These are phyloP conservation scores for Xylariales sp. DNA, from an alignment of 2,329 filamentous ascomycete species.

Conservation along the genomic window DNA sequence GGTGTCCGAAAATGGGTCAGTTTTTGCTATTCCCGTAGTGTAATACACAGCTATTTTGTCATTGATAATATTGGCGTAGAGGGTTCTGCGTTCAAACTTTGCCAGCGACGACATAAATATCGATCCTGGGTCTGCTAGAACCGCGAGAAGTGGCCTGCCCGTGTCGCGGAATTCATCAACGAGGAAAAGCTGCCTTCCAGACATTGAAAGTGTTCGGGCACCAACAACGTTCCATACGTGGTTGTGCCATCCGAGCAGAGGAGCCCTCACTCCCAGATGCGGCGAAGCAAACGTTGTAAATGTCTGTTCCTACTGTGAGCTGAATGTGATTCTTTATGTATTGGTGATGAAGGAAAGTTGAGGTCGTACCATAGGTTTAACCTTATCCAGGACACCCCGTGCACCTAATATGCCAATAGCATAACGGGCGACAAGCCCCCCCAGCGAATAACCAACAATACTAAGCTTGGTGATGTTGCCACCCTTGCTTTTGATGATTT, in stretches of 20 bases:
- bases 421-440: conserved; percentile 82
- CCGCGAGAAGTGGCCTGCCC: conserved; percentile 70
- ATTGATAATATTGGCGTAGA: conserved; percentile 86
- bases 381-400: conserved; percentile 71
- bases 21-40: conserved; percentile 73
- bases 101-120: conserved; percentile 80
- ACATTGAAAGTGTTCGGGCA: conserved; percentile 73
- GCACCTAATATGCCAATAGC: conserved; percentile 79
- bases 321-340: no score
- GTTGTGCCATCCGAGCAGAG: conserved; percentile 61
- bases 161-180: conserved; percentile 84
- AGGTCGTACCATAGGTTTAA: conserved; percentile 67
- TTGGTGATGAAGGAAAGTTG: no score
- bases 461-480: conserved; percentile 77
- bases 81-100: conserved; percentile 68
- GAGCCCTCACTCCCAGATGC: conserved; percentile 71
- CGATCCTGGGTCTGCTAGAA: conserved; percentile 77
- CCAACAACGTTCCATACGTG: conserved; percentile 80
- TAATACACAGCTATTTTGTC: conserved; percentile 80
- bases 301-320: conserved; percentile 51
- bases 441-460: conserved; percentile 84
- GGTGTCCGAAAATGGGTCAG: conserved; percentile 70
- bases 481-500: conserved; percentile 53
- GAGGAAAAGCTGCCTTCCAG: conserved; percentile 81
- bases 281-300: conserved; percentile 91